phyloP scores from a whole-genome alignment of 176 grass and related monocot species.

The Paspalum vaginatum region DNA sequence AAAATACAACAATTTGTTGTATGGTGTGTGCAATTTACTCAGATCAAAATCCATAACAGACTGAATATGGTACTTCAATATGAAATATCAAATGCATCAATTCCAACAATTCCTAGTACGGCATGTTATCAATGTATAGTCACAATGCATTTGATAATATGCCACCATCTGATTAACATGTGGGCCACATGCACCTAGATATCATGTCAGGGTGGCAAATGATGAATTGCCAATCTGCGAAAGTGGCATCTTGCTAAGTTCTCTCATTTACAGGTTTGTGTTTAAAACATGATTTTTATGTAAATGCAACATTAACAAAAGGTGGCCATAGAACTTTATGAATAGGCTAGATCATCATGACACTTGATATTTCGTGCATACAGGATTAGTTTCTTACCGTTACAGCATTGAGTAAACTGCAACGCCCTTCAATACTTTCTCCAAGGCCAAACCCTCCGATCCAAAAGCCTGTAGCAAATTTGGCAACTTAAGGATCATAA shows the following conservation, averaged over 20 bases:
- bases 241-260: neutral
- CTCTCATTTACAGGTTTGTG: neutral
- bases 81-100: neutral
- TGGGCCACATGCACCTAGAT: neutral
- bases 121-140: neutral
- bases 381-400: conserved; percentile 58
- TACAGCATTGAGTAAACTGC: conserved; percentile 72
- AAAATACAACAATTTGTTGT: neutral
- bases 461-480: conserved; percentile 69
- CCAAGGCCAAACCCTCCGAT: conserved; percentile 95
- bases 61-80: neutral
- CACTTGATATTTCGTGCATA: conserved; percentile 8
- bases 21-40: neutral
- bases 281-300: neutral
- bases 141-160: neutral
- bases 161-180: neutral
- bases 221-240: neutral
- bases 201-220: neutral
- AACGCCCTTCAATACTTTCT: conserved; percentile 79
- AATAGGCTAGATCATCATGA: neutral
- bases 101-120: conserved; percentile 28
- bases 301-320: neutral
- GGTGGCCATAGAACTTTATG: neutral
- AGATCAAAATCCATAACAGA: neutral
- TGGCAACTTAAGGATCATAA: conserved; percentile 20